These are phyloP conservation scores for Euphorbia lathyris DNA, from an alignment of 345 rosid genomes.

Conservation along the genomic window DNA sequence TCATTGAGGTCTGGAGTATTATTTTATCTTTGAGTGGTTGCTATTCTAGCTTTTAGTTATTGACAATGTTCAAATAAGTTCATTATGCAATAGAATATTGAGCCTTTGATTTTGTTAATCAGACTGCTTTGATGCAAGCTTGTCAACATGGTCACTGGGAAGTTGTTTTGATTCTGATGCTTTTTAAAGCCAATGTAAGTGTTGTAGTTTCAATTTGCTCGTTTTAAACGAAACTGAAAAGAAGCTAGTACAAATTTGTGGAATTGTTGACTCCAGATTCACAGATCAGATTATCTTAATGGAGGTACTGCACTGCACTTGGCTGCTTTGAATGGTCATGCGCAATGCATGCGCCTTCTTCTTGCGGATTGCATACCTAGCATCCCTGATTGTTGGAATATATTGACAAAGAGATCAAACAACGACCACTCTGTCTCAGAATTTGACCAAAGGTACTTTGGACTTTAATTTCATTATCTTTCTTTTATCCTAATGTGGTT, in stretches of 20 bases:
- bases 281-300: constrained; percentile 83
- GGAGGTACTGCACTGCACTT: constrained; percentile 96
- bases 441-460: constrained; percentile 53
- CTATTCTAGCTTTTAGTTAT: neutral
- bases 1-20: neutral
- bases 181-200: constrained; percentile 86
- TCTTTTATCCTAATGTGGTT: neutral
- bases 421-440: constrained; percentile 38
- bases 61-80: neutral
- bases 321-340: constrained; percentile 89
- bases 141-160: constrained; percentile 99
- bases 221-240: constrained; percentile 2
- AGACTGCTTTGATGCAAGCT: constrained; percentile 99
- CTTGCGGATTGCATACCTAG: constrained; percentile 88
- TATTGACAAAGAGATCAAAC: constrained; percentile 36
- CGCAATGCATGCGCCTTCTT: constrained; percentile 80
- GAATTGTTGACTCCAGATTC: constrained; percentile 50
- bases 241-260: constrained; percentile 21
- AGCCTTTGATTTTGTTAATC: constrained; percentile 18
- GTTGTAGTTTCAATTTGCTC: constrained; percentile 6
- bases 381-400: constrained; percentile 48
- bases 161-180: constrained; percentile 81
- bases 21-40: neutral
- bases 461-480: constrained; percentile 3
- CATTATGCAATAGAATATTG: neutral